Conservation (phyloP, 2,329 filamentous ascomycete species). For the Furcasterigmium sp. region DNA sequence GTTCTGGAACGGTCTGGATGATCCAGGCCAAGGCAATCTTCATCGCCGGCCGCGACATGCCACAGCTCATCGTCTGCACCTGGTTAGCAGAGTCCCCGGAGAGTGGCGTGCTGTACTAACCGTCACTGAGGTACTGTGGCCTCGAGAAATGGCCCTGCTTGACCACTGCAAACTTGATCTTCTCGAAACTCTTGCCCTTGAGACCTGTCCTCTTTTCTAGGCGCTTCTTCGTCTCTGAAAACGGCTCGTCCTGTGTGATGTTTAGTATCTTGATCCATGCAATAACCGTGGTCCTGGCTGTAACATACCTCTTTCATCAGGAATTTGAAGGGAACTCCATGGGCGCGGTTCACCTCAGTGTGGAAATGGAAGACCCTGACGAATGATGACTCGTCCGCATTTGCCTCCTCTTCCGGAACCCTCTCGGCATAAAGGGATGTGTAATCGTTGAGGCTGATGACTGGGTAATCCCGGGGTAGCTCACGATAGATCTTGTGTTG, state of each 20-base stretch:
- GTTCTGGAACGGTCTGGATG: conserved; percentile 58
- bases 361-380: conserved; percentile 91
- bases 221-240: conserved; percentile 90
- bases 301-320: conserved; percentile 68
- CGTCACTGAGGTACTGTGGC: conserved; percentile 79
- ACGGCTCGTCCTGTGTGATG: conserved; percentile 63
- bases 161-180: conserved; percentile 91
- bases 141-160: conserved; percentile 68
- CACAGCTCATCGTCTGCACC: conserved; percentile 53
- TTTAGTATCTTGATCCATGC: conserved; percentile 1
- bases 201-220: conserved; percentile 87
- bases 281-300: not conserved
- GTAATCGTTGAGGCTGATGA: conserved; percentile 84
- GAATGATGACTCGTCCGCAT: conserved; percentile 50
- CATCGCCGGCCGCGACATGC: conserved; percentile 44
- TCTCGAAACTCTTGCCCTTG: conserved; percentile 97
- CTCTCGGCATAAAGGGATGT: conserved; percentile 75
- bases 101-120: conserved; percentile 46
- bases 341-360: conserved; percentile 74
- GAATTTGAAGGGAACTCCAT: conserved; percentile 90
- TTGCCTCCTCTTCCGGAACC: conserved; percentile 67
- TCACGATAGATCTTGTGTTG: conserved; percentile 80
- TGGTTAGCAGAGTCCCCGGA: conserved; percentile 13
- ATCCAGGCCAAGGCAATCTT: conserved; percentile 61
- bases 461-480: conserved; percentile 62